Conservation (phyloP, 352 stramenopile species). For the Globisporangium cederbergense region DNA sequence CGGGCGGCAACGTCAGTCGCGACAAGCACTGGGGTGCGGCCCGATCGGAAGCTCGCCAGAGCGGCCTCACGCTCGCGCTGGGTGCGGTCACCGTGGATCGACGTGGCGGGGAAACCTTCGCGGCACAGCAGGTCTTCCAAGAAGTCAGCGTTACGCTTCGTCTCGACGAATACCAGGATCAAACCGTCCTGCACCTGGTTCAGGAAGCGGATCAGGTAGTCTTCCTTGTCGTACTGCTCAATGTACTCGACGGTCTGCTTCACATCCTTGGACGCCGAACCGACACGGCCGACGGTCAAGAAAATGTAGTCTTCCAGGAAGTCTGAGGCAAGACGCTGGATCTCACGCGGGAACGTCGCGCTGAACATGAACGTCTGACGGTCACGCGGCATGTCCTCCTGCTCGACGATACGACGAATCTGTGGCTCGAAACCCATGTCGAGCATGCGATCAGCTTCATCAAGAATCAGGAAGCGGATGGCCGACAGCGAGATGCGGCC, state of each 20-base stretch:
- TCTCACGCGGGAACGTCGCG: slow-evolving; percentile 98
- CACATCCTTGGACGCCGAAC: slow-evolving; percentile 97
- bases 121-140: slow-evolving; percentile 95
- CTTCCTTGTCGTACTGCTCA: slow-evolving; percentile 95
- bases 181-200: slow-evolving; percentile 89
- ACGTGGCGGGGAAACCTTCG: slow-evolving; percentile 89
- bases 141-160: slow-evolving; percentile 96
- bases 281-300: slow-evolving; percentile 97
- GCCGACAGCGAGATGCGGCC: slow-evolving; percentile 86
- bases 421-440: slow-evolving; percentile 99
- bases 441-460: slow-evolving; percentile 99
- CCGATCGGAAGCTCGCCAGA: slow-evolving; percentile 91
- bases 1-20: slow-evolving; percentile 97
- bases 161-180: slow-evolving; percentile 99
- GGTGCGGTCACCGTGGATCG: slow-evolving; percentile 98
- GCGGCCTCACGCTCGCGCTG: slow-evolving; percentile 94
- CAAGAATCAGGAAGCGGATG: slow-evolving; percentile 96
- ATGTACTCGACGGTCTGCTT: slow-evolving; percentile 98
- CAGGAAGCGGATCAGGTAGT: slow-evolving; percentile 95
- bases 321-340: slow-evolving; percentile 95
- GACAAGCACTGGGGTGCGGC: slow-evolving; percentile 92
- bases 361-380: slow-evolving; percentile 99
- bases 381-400: slow-evolving; percentile 96
- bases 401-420: slow-evolving; percentile 98
- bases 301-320: slow-evolving; percentile 99